Percentiles rank a stretch among this genome's conserved stretches.
phyloP scores from a whole-genome alignment of 1,284 basidiomycete genomes.

The Sporisorium reilianum region DNA sequence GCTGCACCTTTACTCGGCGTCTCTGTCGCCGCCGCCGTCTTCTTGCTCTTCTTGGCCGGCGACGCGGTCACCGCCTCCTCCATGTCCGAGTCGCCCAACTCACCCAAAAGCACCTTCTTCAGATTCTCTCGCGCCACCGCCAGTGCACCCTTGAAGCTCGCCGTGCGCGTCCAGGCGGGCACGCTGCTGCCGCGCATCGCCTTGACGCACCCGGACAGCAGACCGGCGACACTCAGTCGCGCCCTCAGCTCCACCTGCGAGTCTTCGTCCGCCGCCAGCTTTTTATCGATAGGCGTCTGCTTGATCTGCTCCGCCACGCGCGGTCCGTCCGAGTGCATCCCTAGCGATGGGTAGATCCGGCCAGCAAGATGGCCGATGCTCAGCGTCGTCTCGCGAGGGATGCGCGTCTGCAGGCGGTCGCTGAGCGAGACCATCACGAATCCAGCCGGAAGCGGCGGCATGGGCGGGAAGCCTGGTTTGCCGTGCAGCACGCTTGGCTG shows the following conservation, averaged over 20 bases:
- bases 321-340: conserved; percentile 46
- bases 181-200: conserved; percentile 31
- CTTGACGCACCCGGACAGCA: conserved; percentile 48
- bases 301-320: conserved; percentile 43
- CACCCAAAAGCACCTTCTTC: conserved; percentile 10
- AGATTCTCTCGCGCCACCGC: conserved; percentile 16
- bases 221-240: conserved; percentile 34
- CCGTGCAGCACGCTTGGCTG: conserved; percentile 32
- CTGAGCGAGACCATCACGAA: conserved; percentile 47
- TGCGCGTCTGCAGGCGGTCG: conserved; percentile 25
- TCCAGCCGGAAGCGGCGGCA: conserved; percentile 40
- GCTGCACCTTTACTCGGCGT: background rate
- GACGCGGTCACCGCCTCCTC: conserved; percentile 2
- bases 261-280: conserved; percentile 41
- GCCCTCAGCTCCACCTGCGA: conserved; percentile 42
- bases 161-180: conserved; percentile 24
- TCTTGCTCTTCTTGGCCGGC: conserved; percentile 25
- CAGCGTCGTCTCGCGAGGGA: conserved; percentile 39
- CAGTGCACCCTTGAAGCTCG: conserved; percentile 24
- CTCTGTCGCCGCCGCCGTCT: background rate
- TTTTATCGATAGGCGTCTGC: conserved; percentile 18
- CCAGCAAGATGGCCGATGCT: conserved; percentile 36
- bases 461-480: conserved; percentile 39
- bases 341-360: conserved; percentile 43
- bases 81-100: conserved; percentile 4